These are phyloP conservation scores for Pueraria montana DNA, from an alignment of 306 rosid species.

Conservation along the genomic window DNA sequence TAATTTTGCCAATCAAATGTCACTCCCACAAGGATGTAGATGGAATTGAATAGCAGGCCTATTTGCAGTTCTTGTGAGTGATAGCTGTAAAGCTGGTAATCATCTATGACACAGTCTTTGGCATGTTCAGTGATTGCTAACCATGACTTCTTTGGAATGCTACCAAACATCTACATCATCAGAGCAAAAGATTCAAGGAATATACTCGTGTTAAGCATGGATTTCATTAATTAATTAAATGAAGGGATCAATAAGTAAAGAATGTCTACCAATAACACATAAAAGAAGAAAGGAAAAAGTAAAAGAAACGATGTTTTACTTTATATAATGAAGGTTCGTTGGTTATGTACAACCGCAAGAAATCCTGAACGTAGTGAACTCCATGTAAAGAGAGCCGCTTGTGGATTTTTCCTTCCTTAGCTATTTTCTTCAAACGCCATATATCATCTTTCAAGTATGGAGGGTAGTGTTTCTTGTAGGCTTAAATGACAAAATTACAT, in stretches of 20 bases:
- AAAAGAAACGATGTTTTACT: constrained; percentile 50
- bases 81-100: constrained; percentile 50
- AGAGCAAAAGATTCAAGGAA: constrained; percentile 26
- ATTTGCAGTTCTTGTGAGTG: constrained; percentile 16
- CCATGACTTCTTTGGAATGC: constrained; percentile 57
- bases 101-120: constrained; percentile 49
- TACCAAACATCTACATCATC: constrained; percentile 58
- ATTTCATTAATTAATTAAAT: constrained; percentile 1
- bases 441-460: constrained; percentile 63
- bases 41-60: constrained; percentile 56
- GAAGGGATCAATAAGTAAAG: background rate
- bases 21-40: constrained; percentile 62
- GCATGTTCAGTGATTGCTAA: constrained; percentile 63
- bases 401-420: constrained; percentile 56
- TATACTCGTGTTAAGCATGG: background rate
- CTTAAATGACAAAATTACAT: constrained; percentile 52
- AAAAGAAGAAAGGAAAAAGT: background rate
- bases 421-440: constrained; percentile 75
- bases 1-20: constrained; percentile 46
- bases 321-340: constrained; percentile 44
- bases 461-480: constrained; percentile 66
- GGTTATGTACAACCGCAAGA: constrained; percentile 49
- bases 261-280: background rate
- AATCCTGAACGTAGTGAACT: constrained; percentile 59
- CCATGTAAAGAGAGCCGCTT: constrained; percentile 35